A percentile compares a stretch with the other conserved stretches of the same genome.
Evolutionary conservation across 202 grass and related monocot species (phyloP).

Genomic region (Musa balbisiana): DNA sequence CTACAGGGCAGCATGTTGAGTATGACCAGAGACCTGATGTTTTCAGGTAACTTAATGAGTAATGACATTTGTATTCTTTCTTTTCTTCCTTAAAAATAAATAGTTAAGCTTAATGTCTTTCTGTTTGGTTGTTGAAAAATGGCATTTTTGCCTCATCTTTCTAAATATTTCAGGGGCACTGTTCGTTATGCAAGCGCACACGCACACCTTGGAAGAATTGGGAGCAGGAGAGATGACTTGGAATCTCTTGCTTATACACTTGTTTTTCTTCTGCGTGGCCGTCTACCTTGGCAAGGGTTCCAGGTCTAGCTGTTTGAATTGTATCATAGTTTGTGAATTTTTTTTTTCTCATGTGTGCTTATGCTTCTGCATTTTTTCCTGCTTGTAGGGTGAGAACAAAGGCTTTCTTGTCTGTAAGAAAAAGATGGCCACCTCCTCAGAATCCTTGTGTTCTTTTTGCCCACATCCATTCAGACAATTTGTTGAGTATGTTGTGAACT

Average conservation of each 20-base stretch:
- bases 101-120: background rate
- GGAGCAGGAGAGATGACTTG: conserved; percentile 91
- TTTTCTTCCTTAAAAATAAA: background rate
- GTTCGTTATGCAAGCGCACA: conserved; percentile 89
- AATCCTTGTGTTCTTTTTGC: conserved; percentile 73
- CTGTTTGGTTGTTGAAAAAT: background rate
- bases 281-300: conserved; percentile 94
- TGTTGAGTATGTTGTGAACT: conserved; percentile 91
- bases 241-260: conserved; percentile 95
- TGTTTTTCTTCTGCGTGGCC: conserved; percentile 92
- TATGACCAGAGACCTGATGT: conserved; percentile 25
- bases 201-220: conserved; percentile 92
- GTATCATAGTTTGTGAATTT: conserved; percentile 12
- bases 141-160: background rate
- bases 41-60: conserved; percentile 21
- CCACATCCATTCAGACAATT: conserved; percentile 83
- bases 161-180: conserved; percentile 32
- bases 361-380: background rate
- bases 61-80: background rate
- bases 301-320: conserved; percentile 41
- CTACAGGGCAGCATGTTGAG: conserved; percentile 18
- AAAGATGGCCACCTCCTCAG: conserved; percentile 87
- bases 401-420: conserved; percentile 96
- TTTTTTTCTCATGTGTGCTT: conserved; percentile 9
- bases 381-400: conserved; percentile 82